Evolutionary conservation across 1,284 basidiomycete genomes (phyloP).

Genomic region (Moesziomyces sp.): DNA sequence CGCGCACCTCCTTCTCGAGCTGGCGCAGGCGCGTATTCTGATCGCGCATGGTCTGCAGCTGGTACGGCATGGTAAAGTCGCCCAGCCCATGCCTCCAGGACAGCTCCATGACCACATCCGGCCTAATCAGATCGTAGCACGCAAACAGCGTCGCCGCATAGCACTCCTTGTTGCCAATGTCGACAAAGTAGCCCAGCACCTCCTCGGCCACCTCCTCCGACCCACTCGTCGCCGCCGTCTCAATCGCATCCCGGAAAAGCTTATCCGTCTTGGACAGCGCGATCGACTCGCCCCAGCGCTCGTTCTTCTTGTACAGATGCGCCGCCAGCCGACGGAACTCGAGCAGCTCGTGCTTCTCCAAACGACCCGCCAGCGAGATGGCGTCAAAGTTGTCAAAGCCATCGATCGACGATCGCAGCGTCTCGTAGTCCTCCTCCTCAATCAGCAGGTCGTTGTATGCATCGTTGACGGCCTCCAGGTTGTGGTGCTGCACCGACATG

Average conservation of each 20-base stretch:
- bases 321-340: constrained; percentile 92
- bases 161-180: constrained; percentile 98
- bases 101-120: constrained; percentile 91
- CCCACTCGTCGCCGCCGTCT: constrained; percentile 86
- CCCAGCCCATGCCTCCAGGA: constrained; percentile 94
- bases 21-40: constrained; percentile 64
- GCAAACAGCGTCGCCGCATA: constrained; percentile 89
- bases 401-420: constrained; percentile 92
- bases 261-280: constrained; percentile 93
- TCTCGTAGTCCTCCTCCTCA: constrained; percentile 98
- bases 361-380: constrained; percentile 82
- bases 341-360: constrained; percentile 90
- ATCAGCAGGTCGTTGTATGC: constrained; percentile 96
- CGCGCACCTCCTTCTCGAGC: constrained; percentile 85
- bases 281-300: constrained; percentile 93
- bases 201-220: constrained; percentile 91
- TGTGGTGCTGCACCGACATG: constrained; percentile 94
- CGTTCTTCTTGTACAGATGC: constrained; percentile 96
- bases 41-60: constrained; percentile 79
- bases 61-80: constrained; percentile 96
- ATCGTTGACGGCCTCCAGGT: constrained; percentile 95
- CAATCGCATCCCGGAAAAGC: constrained; percentile 93
- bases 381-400: constrained; percentile 98
- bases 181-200: constrained; percentile 82
- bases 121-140: constrained; percentile 89